Evolutionary conservation across 805 yeast species (phyloP).

Genomic region (Yamadazyma olivae): DNA sequence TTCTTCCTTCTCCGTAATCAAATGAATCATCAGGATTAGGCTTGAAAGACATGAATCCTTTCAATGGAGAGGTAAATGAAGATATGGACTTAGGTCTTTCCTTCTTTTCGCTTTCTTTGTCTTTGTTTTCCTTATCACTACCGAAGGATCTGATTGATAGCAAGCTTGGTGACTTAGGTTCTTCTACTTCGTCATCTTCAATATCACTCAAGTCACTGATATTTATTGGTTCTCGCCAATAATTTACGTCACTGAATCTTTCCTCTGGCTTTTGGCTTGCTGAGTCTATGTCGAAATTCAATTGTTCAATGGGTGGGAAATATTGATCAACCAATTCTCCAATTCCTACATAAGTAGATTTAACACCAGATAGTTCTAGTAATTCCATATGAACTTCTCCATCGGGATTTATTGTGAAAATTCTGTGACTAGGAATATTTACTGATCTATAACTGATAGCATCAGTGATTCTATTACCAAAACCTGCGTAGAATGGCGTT

Average conservation of each 20-base stretch:
- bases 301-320: constrained; percentile 70
- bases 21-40: constrained; percentile 19
- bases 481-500: constrained; percentile 95
- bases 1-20: constrained; percentile 26
- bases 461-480: constrained; percentile 95
- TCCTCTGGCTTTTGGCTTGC: constrained; percentile 39
- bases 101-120: constrained; percentile 8
- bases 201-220: constrained; percentile 56
- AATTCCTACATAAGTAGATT: constrained; percentile 81
- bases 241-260: constrained; percentile 81
- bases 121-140: constrained; percentile 8
- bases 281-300: constrained; percentile 18
- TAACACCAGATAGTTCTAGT: constrained; percentile 89
- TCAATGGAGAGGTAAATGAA: constrained; percentile 39
- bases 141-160: constrained; percentile 13
- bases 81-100: constrained; percentile 33
- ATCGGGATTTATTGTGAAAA: constrained; percentile 92
- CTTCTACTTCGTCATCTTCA: constrained; percentile 29
- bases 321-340: constrained; percentile 95
- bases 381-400: constrained; percentile 98
- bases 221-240: constrained; percentile 85
- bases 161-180: constrained; percentile 15
- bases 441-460: constrained; percentile 93
- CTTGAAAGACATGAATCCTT: constrained; percentile 37
- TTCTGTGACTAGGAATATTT: constrained; percentile 89